Base-by-base conservation (phyloP, 1,284 basidiomycete species). In the Apiotrichum gamsii region DNA sequence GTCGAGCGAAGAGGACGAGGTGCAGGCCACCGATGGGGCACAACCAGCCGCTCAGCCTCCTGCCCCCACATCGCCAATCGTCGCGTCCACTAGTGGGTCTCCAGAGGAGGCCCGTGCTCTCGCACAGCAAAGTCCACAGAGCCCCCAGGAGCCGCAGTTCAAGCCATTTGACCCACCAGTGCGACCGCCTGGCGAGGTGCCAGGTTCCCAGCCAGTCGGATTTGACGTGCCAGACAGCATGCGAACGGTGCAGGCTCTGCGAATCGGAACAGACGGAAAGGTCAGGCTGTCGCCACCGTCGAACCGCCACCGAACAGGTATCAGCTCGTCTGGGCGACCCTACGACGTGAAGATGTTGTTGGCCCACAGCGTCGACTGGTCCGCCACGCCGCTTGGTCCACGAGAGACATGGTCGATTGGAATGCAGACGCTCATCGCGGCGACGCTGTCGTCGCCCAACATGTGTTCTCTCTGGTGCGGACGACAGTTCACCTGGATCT, bases 401-500 rank as follows among this genome's bases (percentile, higher is more conserved):
- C 49, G 42, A 39, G 56, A 60, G 8, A 32, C 38, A 2, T 72
- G 69, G 69, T 61, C 64, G 0, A 58, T 62, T 39, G 34, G 2
- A 4, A 21, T 21, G 59, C 56, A 34, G 32, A 66, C 20, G 60
- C 8, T 37, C 15, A 11, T n/a, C 15, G 5, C 6, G 2, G 14
- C 19, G 9, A 36, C 20, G 11, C 6, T 23, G 34, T 5, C 5
- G 8, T 14, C 28, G 3, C 62, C 62, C 28, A 63, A 57, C 35
- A 43, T 64, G 11, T 66, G 21, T 60, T 67, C 11, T 65, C 65
- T 67, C 65, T 64, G 66, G 66, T 21, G 18, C 20, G 34, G 67
- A 16, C 46, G 54, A 29, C 62, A 69, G 18, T 45, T 69, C 23
- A 66, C 66, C 3, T 39, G 67, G 46, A 58, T 71, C 15, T 71